Percentiles rank a stretch among this genome's conserved stretches.
phyloP scores from a whole-genome alignment of 2,329 filamentous ascomycete genomes.

The Epichloe typhina region DNA sequence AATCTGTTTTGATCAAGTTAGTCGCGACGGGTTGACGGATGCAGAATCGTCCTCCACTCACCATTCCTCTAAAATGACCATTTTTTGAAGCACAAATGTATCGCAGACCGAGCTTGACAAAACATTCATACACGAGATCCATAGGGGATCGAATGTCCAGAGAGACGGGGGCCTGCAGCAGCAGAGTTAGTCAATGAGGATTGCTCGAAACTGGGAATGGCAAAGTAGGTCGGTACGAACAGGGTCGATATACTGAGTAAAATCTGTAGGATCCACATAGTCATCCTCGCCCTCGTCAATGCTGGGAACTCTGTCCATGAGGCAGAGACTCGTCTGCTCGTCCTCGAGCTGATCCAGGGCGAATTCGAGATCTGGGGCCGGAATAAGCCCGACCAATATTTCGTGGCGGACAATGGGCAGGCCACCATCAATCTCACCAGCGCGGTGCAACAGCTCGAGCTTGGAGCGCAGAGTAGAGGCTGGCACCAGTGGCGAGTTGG shows the following conservation, averaged over 20 bases:
- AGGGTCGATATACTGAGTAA: conserved; percentile 83
- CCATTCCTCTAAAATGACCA: conserved; percentile 78
- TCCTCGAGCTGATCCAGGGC: conserved; percentile 74
- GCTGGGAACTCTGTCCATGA: conserved; percentile 61
- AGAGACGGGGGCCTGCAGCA: conserved; percentile 62
- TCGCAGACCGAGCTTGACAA: conserved; percentile 81
- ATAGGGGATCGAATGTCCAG: conserved; percentile 83
- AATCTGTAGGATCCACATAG: conserved; percentile 59
- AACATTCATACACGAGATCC: conserved; percentile 93
- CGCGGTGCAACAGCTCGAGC: conserved; percentile 66
- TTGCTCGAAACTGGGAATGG: too few relatives aligned
- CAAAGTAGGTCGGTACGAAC: conserved; percentile 29
- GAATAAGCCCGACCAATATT: conserved; percentile 78
- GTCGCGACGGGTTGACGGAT: conserved; percentile 5
- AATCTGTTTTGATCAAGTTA: conserved; percentile 32
- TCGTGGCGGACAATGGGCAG: conserved; percentile 72
- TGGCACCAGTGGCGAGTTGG: conserved; percentile 63
- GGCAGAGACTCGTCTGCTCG: conserved; percentile 59
- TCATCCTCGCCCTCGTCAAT: conserved; percentile 52
- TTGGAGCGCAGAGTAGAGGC: conserved; percentile 67
- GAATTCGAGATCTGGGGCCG: conserved; percentile 85
- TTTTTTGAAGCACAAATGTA: conserved; percentile 84
- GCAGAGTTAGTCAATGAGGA: conserved; percentile 7
- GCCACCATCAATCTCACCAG: conserved; percentile 84
- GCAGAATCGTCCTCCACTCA: conserved; percentile 29